A percentile compares a stretch with the other conserved stretches of the same genome.
Evolutionary conservation across 2,329 filamentous ascomycete species (phyloP).

Genomic region (Pyricularia grisea): DNA sequence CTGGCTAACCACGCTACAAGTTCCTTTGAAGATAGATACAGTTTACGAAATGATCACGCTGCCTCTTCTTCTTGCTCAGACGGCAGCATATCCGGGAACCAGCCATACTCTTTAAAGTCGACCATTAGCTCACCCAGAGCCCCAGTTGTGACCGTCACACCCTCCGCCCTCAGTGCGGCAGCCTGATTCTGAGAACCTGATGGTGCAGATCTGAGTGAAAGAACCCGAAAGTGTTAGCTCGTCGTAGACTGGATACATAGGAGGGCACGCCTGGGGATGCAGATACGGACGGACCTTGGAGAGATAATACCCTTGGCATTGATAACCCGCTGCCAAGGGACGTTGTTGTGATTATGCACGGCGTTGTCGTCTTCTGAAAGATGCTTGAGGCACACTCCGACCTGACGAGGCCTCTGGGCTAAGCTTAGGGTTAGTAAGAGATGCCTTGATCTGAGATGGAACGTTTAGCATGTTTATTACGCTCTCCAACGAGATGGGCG

Average conservation of each 20-base stretch:
- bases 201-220: conserved; percentile 34
- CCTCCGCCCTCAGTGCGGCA: conserved; percentile 37
- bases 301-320: conserved; percentile 82
- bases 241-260: background rate
- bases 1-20: background rate
- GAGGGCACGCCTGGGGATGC: background rate
- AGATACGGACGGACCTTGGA: conserved; percentile 53
- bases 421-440: conserved; percentile 1
- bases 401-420: conserved; percentile 72
- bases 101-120: conserved; percentile 41
- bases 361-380: conserved; percentile 47
- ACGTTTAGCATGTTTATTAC: conserved; percentile 31
- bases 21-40: background rate
- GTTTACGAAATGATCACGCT: background rate
- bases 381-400: conserved; percentile 84
- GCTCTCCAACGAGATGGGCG: conserved; percentile 60
- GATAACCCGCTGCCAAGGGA: conserved; percentile 92
- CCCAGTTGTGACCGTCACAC: conserved; percentile 35
- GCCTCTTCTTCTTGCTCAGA: conserved; percentile 21
- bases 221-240: background rate
- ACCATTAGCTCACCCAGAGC: conserved; percentile 43
- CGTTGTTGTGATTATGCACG: conserved; percentile 64
- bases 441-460: background rate
- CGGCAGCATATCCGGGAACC: conserved; percentile 43
- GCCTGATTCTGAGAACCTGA: conserved; percentile 41